phyloP scores from a whole-genome alignment of 371 early-diverging fungal genomes.

The Apophysomyces ossiformis region DNA sequence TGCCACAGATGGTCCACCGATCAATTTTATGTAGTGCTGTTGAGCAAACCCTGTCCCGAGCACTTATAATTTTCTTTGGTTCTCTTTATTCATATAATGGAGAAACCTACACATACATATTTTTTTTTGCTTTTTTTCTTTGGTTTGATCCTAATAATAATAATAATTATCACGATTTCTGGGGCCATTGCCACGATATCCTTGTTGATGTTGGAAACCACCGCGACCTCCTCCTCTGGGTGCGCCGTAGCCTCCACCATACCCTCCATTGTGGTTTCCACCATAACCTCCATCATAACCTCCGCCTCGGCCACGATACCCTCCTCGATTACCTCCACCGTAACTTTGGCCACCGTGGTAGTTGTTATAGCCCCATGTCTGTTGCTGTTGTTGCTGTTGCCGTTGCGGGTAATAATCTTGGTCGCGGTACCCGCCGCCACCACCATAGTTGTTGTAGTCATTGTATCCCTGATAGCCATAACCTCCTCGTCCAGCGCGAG shows the following conservation, averaged over 20 bases:
- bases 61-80: too few relatives aligned
- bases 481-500: conserved; percentile 20
- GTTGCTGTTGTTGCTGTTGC: neutral
- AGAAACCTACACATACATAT: too few relatives aligned
- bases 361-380: conserved; percentile 7
- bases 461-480: conserved; percentile 13
- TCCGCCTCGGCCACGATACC: conserved; percentile 10
- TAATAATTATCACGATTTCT: neutral
- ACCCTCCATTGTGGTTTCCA: conserved; percentile 22
- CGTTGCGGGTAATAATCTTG: conserved; percentile 6
- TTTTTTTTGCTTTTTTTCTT: too few relatives aligned
- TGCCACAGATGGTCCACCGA: neutral
- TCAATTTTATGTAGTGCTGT: neutral
- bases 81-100: too few relatives aligned
- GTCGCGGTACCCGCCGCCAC: conserved; percentile 10
- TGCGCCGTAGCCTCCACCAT: conserved; percentile 21
- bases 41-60: too few relatives aligned
- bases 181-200: conserved; percentile 15
- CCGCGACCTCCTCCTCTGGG: conserved; percentile 22
- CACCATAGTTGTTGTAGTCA: conserved; percentile 14
- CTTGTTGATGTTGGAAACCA: conserved; percentile 31
- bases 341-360: conserved; percentile 16
- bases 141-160: neutral
- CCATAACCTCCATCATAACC: conserved; percentile 8
- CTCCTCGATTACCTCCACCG: conserved; percentile 7